phyloP scores from a whole-genome alignment of 2,329 filamentous ascomycete species.

The Geosmithia putterillii region DNA sequence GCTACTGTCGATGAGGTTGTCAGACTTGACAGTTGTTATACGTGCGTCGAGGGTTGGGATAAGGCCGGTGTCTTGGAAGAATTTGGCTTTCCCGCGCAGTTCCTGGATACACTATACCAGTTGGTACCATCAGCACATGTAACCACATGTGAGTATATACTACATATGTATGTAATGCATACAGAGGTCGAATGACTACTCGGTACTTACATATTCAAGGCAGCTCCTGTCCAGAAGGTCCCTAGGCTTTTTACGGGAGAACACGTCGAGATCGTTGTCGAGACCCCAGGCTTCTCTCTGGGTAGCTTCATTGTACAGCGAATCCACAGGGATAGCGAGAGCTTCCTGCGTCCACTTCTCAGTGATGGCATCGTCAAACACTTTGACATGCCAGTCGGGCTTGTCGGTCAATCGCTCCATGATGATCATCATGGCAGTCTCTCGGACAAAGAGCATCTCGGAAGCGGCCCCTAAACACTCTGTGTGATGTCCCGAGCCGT shows the following conservation, averaged over 20 bases:
- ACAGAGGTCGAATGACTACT: too few relatives aligned
- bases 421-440: conserved; percentile 18
- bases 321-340: conserved; percentile 7
- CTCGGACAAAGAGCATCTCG: conserved; percentile 4
- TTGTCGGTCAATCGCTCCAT: conserved; percentile 20
- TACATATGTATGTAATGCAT: too few relatives aligned
- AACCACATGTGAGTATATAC: too few relatives aligned
- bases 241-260: neutral
- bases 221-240: conserved; percentile 9
- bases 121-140: too few relatives aligned
- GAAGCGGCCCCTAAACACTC: neutral
- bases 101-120: conserved; percentile 20
- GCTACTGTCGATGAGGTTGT: conserved; percentile 8
- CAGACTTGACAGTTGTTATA: conserved; percentile 20
- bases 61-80: conserved; percentile 18
- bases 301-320: neutral
- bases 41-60: conserved; percentile 20
- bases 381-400: conserved; percentile 20
- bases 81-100: conserved; percentile 16
- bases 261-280: neutral
- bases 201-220: conserved; percentile 8
- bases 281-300: neutral
- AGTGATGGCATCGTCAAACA: conserved; percentile 11
- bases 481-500: neutral
- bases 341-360: conserved; percentile 16